phyloP scores from a whole-genome alignment of 2,329 filamentous ascomycete species.

The Pyrenophora seminiperda region DNA sequence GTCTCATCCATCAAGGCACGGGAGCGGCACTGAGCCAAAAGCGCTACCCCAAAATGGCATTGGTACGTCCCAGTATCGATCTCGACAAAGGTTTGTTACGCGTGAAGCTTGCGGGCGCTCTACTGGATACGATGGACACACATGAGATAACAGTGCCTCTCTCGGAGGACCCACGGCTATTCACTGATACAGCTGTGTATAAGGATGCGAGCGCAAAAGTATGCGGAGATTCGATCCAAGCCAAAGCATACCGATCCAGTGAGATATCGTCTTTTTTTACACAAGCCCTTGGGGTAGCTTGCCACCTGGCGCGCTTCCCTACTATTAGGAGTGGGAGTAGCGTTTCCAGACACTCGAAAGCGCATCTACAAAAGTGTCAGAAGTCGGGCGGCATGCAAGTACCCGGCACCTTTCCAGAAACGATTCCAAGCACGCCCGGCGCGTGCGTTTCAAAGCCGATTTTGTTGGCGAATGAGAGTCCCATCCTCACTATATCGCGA shows the following conservation, averaged over 20 bases:
- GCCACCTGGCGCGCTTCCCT: slow-evolving; percentile 82
- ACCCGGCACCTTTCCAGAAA: slow-evolving; percentile 60
- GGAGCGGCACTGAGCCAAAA: slow-evolving; percentile 88
- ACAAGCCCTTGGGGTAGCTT: slow-evolving; percentile 73
- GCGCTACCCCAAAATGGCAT: slow-evolving; percentile 82
- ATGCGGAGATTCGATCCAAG: slow-evolving; percentile 78
- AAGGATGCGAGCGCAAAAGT: slow-evolving; percentile 66
- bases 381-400: slow-evolving; percentile 45
- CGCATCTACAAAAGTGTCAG: slow-evolving; percentile 63
- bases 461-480: slow-evolving; percentile 88
- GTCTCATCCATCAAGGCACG: slow-evolving; percentile 84
- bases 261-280: slow-evolving; percentile 79
- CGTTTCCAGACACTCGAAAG: slow-evolving; percentile 71
- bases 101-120: slow-evolving; percentile 58
- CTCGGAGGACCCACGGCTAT: slow-evolving; percentile 68
- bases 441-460: slow-evolving; percentile 64
- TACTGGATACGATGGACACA: slow-evolving; percentile 37
- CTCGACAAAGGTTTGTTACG: slow-evolving; percentile 68
- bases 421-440: slow-evolving; percentile 53
- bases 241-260: slow-evolving; percentile 70
- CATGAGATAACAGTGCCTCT: slow-evolving; percentile 60
- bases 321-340: slow-evolving; percentile 58
- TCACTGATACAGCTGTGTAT: slow-evolving; percentile 49
- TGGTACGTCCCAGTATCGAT: slow-evolving; percentile 77
- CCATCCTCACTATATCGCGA: slow-evolving; percentile 81